These are phyloP conservation scores for Lithohypha guttulata DNA, from an alignment of 2,329 filamentous ascomycete species.

Conservation along the genomic window DNA sequence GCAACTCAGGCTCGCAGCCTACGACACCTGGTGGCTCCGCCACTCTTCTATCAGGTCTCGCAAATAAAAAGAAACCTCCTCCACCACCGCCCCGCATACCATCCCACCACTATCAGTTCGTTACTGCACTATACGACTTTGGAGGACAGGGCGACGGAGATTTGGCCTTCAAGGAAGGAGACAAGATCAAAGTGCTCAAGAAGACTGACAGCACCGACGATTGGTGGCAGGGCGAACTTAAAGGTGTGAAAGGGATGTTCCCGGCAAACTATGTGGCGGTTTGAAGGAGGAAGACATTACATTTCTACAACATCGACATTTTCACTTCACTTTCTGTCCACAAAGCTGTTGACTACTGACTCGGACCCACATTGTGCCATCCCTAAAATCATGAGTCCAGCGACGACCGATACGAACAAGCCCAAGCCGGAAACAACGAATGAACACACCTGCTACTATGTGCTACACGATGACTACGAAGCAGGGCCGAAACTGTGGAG, in stretches of 20 bases:
- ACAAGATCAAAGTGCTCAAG: conserved; percentile 64
- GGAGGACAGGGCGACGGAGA: conserved; percentile 59
- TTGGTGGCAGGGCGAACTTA: conserved; percentile 76
- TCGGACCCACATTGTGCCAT: too few relatives aligned
- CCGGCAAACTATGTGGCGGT: conserved; percentile 60
- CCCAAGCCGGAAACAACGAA: too few relatives aligned
- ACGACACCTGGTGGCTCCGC: conserved; percentile 14
- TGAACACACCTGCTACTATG: too few relatives aligned
- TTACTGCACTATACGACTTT: conserved; percentile 67
- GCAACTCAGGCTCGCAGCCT: conserved; percentile 27
- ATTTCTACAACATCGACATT: background rate
- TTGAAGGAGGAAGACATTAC: background rate
- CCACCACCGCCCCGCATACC: conserved; percentile 56
- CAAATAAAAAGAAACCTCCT: conserved; percentile 62
- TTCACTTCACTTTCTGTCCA: background rate
- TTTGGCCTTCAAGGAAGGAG: conserved; percentile 63
- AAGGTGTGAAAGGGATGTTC: conserved; percentile 59
- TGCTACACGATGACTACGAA: too few relatives aligned
- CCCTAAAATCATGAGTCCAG: too few relatives aligned
- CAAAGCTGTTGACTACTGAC: background rate
- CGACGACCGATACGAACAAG: too few relatives aligned
- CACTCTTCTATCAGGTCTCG: conserved; percentile 22
- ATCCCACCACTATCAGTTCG: conserved; percentile 41
- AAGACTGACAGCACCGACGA: conserved; percentile 72
- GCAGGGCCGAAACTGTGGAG: too few relatives aligned